Percentiles rank a stretch among this genome's conserved stretches.
Evolutionary conservation across 208 protist species (phyloP).

Genomic region (Acanthamoeba triangularis): DNA sequence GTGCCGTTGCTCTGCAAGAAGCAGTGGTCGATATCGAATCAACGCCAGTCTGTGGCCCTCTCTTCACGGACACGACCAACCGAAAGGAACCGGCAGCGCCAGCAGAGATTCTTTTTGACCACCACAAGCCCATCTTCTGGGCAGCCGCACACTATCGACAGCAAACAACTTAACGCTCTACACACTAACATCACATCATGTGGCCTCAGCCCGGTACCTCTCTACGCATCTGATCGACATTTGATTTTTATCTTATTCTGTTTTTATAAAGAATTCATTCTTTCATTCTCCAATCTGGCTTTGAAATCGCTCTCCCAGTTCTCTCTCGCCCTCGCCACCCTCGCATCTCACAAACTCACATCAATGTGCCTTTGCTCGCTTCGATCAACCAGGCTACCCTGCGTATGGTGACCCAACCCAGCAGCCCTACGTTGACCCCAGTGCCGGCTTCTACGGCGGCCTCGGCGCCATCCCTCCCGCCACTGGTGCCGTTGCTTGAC

Average conservation of each 20-base stretch:
- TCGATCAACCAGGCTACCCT: constrained; percentile 14
- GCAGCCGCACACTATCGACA: neutral
- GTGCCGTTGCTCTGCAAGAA: neutral
- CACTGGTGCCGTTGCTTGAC: neutral
- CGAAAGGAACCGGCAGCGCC: no score
- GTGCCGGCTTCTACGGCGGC: constrained; percentile 13
- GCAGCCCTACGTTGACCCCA: constrained; percentile 11
- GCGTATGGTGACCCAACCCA: neutral
- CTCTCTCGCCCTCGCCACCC: no score
- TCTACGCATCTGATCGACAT: neutral
- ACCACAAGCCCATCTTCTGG: no score
- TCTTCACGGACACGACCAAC: no score
- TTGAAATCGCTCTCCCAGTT: no score
- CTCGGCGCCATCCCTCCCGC: neutral
- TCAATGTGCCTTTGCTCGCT: no score
- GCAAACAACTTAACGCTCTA: neutral
- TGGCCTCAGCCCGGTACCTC: constrained; percentile 28
- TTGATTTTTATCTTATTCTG: neutral
- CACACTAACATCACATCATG: neutral
- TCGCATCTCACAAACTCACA: no score
- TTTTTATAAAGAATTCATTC: neutral
- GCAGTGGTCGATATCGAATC: no score
- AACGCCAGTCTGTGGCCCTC: no score
- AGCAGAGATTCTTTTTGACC: no score
- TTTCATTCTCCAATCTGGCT: neutral